A percentile compares a stretch with the other conserved stretches of the same genome.
Conservation (phyloP, 768 basidiomycete species). For the Lyophyllum shimeji region DNA sequence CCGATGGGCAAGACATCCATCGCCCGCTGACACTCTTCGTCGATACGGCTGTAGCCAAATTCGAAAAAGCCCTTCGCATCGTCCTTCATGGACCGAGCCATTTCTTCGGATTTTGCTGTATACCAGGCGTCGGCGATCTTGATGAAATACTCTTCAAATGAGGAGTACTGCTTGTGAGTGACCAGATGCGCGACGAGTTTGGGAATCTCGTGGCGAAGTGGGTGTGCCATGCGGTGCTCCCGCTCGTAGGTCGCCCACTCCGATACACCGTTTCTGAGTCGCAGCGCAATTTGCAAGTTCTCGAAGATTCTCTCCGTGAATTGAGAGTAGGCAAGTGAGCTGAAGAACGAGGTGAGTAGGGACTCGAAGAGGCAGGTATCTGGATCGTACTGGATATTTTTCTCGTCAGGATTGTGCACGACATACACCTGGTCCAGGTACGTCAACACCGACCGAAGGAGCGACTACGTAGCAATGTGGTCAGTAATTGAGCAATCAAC, state of each 20-base stretch:
- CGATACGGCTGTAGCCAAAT: slow-evolving; percentile 42
- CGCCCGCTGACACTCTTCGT: slow-evolving; percentile 59
- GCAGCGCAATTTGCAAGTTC: slow-evolving; percentile 39
- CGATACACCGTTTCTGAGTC: slow-evolving; percentile 43
- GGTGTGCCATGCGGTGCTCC: slow-evolving; percentile 35
- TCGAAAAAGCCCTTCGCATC: slow-evolving; percentile 55
- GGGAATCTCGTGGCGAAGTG: slow-evolving; percentile 40
- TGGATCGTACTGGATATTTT: slow-evolving; percentile 44
- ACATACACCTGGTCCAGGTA: slow-evolving; percentile 74
- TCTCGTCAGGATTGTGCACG: slow-evolving; percentile 32
- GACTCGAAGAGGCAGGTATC: no score
- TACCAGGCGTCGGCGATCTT: slow-evolving; percentile 54
- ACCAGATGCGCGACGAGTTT: slow-evolving; percentile 58
- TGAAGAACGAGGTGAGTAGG: slow-evolving; percentile 18
- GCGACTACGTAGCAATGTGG: slow-evolving; percentile 33
- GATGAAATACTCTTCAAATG: slow-evolving; percentile 59
- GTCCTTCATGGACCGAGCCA: slow-evolving; percentile 35
- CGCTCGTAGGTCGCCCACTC: slow-evolving; percentile 61
- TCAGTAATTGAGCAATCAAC: background rate
- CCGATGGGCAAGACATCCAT: slow-evolving; percentile 48
- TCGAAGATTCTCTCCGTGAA: slow-evolving; percentile 55
- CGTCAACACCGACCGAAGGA: slow-evolving; percentile 63
- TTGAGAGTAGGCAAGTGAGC: slow-evolving; percentile 56
- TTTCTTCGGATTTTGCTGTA: slow-evolving; percentile 42
- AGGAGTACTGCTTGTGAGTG: slow-evolving; percentile 55